phyloP scores from a whole-genome alignment of 1,284 basidiomycete species.

The Phellopilus nigrolimitatus region DNA sequence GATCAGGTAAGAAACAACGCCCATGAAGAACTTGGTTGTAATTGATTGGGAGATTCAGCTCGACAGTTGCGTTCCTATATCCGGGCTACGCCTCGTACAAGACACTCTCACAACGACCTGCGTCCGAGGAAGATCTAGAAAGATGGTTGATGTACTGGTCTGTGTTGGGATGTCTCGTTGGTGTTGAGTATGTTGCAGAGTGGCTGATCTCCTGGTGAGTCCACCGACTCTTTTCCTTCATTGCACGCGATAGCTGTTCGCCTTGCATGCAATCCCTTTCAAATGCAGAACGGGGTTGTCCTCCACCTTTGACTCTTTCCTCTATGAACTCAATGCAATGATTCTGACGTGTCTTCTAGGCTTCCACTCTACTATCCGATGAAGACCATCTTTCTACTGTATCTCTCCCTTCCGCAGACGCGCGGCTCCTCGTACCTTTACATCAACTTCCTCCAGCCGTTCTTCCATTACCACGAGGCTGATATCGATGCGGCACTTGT shows the following conservation, averaged over 20 bases:
- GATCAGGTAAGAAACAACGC: slow-evolving; percentile 9
- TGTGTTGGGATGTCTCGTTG: slow-evolving; percentile 73
- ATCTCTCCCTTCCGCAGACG: slow-evolving; percentile 87
- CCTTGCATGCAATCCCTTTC: neutral
- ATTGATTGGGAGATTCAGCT: slow-evolving; percentile 36
- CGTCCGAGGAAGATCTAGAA: slow-evolving; percentile 74
- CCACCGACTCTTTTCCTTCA: slow-evolving; percentile 24
- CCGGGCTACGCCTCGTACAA: slow-evolving; percentile 87
- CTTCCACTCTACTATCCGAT: slow-evolving; percentile 83
- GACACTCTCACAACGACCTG: slow-evolving; percentile 71
- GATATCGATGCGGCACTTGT: slow-evolving; percentile 78
- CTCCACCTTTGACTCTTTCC: slow-evolving; percentile 5
- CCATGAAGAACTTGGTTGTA: neutral
- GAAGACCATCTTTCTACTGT: slow-evolving; percentile 83
- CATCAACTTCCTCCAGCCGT: slow-evolving; percentile 68
- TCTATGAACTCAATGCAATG: slow-evolving; percentile 8
- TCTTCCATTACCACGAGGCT: slow-evolving; percentile 70
- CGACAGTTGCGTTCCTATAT: slow-evolving; percentile 71
- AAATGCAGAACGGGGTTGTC: neutral
- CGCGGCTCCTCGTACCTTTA: slow-evolving; percentile 81
- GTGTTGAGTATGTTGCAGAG: slow-evolving; percentile 72
- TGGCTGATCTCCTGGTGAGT: slow-evolving; percentile 76
- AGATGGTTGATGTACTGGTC: slow-evolving; percentile 91
- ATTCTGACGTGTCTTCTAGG: slow-evolving; percentile 39
- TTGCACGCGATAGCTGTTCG: neutral